A percentile compares a stretch with the other conserved stretches of the same genome.
Conservation (phyloP, 2,329 filamentous ascomycete species). For the Fusarium drepaniforme region DNA sequence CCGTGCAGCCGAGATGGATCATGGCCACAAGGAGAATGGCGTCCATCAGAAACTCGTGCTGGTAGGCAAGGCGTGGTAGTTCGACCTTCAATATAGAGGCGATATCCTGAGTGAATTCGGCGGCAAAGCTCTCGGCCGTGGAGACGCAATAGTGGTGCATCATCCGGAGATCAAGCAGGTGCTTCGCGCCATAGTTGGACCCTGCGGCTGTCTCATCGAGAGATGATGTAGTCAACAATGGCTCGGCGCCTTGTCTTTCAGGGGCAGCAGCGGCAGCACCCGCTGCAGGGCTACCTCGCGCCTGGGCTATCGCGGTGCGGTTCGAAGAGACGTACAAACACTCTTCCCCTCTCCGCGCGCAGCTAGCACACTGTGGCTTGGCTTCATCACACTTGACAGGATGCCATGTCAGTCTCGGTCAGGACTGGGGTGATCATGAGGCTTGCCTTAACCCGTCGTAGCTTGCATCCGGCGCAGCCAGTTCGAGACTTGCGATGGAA, state of each 20-base stretch:
- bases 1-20: background rate
- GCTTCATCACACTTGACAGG: slow-evolving; percentile 5
- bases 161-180: slow-evolving; percentile 1
- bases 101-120: background rate
- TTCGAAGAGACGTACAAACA: slow-evolving; percentile 2
- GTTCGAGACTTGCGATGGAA: slow-evolving; percentile 1
- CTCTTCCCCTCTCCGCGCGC: background rate
- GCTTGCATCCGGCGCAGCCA: slow-evolving; percentile 4
- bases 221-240: background rate
- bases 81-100: slow-evolving; percentile 6
- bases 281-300: background rate
- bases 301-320: background rate
- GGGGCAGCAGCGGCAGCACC: background rate
- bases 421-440: background rate
- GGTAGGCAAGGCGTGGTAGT: background rate
- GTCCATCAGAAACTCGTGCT: background rate
- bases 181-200: slow-evolving; percentile 3
- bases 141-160: slow-evolving; percentile 2
- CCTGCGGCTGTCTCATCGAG: background rate
- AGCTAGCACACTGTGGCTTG: background rate
- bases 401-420: background rate
- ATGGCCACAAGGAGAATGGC: slow-evolving; percentile 5
- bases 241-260: background rate
- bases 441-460: slow-evolving; percentile 3
- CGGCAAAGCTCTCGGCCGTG: background rate